A percentile compares a stretch with the other conserved stretches of the same genome.
These are phyloP conservation scores for Mucor velutinosus DNA, from an alignment of 371 early-diverging fungal genomes.

Conservation along the genomic window DNA sequence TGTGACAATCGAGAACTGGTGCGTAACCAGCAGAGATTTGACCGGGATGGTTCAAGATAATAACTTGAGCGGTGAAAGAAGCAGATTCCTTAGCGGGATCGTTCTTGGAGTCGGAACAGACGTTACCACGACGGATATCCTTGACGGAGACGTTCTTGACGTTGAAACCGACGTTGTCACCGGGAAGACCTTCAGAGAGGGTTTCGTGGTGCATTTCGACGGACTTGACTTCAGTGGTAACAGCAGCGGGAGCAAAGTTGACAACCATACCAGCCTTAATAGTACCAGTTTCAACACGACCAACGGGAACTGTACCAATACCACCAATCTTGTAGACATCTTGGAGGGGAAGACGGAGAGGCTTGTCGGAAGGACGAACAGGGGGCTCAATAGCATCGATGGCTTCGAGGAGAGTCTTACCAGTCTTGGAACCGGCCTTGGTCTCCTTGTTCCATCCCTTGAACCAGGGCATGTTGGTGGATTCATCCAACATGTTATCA, in stretches of 20 bases:
- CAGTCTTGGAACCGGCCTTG: constrained; percentile 79
- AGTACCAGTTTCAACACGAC: constrained; percentile 97
- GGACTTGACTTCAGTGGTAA: constrained; percentile 96
- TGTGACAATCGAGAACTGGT: constrained; percentile 96
- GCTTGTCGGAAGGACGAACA: constrained; percentile 88
- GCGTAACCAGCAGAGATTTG: constrained; percentile 90
- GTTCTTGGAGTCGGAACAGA: constrained; percentile 96
- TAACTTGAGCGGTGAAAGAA: constrained; percentile 94
- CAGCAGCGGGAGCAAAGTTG: constrained; percentile 85
- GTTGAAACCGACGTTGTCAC: constrained; percentile 99
- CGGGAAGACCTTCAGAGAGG: constrained; percentile 90
- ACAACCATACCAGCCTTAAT: constrained; percentile 93
- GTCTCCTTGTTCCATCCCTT: constrained; percentile 94
- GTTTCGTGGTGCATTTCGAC: constrained; percentile 99
- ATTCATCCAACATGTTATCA: constrained; percentile 96
- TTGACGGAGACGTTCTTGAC: constrained; percentile 96
- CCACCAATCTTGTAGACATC: constrained; percentile 99
- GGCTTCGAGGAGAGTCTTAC: constrained; percentile 94
- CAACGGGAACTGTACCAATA: constrained; percentile 96
- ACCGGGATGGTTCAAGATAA: constrained; percentile 96
- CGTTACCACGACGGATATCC: constrained; percentile 96
- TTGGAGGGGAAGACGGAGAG: constrained; percentile 96
- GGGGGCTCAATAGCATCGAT: constrained; percentile 95
- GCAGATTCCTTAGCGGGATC: constrained; percentile 94
- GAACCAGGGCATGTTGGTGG: constrained; percentile 95